Conservation (phyloP, 2,329 filamentous ascomycete genomes). For the Geoglossum cookeanum region DNA sequence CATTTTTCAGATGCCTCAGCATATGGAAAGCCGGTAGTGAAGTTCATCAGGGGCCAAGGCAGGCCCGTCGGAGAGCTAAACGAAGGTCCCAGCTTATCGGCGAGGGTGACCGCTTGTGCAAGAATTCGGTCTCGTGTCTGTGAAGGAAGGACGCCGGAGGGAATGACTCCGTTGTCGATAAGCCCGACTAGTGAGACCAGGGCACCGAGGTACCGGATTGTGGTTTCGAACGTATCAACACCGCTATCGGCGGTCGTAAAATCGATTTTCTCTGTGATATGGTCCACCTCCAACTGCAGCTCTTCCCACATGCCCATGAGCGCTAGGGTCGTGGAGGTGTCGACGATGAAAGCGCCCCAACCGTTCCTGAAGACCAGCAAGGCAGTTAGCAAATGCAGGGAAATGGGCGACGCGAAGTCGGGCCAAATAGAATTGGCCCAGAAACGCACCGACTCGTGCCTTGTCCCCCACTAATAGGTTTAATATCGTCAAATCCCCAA, state of each 20-base stretch:
- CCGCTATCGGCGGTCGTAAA: constrained; percentile 18
- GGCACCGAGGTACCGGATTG: constrained; percentile 22
- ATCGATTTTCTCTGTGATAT: constrained; percentile 19
- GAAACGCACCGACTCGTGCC: neutral
- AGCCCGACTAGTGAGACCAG: constrained; percentile 22
- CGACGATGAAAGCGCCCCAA: constrained; percentile 25
- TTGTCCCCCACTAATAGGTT: constrained; percentile 19
- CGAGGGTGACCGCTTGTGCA: constrained; percentile 20
- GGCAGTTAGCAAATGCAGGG: neutral
- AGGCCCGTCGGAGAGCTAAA: constrained; percentile 24
- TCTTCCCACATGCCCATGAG: constrained; percentile 26
- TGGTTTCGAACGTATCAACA: constrained; percentile 25
- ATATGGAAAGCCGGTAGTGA: constrained; percentile 12
- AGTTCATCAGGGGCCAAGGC: constrained; percentile 27
- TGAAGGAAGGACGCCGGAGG: constrained; percentile 13
- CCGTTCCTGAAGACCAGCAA: constrained; percentile 16
- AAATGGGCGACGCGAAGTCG: neutral
- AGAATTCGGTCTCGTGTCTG: constrained; percentile 13
- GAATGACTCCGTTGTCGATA: constrained; percentile 22
- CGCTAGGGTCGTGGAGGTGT: constrained; percentile 21
- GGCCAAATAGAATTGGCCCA: neutral
- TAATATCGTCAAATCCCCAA: constrained; percentile 23
- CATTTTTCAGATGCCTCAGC: neutral
- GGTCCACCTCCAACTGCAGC: constrained; percentile 20
- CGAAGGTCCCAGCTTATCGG: constrained; percentile 20